Evolutionary conservation across 306 rosid species (phyloP).

Genomic region (Trichosanthes cucumerina): DNA sequence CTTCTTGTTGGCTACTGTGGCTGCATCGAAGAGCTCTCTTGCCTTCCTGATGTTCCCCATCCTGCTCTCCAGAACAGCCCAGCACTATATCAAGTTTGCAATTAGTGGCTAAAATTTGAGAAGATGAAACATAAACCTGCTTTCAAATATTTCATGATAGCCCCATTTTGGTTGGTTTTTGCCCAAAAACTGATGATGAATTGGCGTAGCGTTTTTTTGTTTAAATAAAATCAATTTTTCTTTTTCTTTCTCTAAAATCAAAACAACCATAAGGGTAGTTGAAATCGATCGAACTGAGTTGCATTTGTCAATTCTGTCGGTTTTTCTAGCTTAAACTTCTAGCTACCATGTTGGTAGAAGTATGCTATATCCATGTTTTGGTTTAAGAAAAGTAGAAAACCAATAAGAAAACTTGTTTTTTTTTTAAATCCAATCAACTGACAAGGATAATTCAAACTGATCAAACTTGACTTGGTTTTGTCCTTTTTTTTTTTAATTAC

Average conservation of each 20-base stretch:
- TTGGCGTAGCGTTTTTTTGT: no score
- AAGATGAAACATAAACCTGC: background rate
- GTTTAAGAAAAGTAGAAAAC: background rate
- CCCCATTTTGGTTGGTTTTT: background rate
- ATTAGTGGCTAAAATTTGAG: slow-evolving; percentile 13
- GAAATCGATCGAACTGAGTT: background rate
- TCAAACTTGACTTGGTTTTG: background rate
- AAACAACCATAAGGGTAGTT: background rate
- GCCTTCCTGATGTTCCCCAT: slow-evolving; percentile 79
- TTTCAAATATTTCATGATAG: background rate
- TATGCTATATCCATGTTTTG: background rate
- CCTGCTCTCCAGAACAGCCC: slow-evolving; percentile 88
- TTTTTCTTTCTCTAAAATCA: background rate
- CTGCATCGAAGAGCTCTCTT: slow-evolving; percentile 78
- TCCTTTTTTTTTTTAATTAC: no score
- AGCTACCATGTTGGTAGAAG: background rate
- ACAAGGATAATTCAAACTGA: background rate
- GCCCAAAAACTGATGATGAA: background rate
- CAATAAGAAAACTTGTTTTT: background rate
- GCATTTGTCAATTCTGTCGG: no score
- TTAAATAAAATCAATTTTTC: no score
- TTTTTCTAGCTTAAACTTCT: background rate
- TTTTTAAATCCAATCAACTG: background rate
- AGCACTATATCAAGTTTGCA: slow-evolving; percentile 44
- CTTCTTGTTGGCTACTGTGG: slow-evolving; percentile 82